Evolutionary conservation across 2,329 filamentous ascomycete genomes (phyloP), one percentile per base, ranked within the genome.

Genomic region (Fusarium miscanthi): DNA sequence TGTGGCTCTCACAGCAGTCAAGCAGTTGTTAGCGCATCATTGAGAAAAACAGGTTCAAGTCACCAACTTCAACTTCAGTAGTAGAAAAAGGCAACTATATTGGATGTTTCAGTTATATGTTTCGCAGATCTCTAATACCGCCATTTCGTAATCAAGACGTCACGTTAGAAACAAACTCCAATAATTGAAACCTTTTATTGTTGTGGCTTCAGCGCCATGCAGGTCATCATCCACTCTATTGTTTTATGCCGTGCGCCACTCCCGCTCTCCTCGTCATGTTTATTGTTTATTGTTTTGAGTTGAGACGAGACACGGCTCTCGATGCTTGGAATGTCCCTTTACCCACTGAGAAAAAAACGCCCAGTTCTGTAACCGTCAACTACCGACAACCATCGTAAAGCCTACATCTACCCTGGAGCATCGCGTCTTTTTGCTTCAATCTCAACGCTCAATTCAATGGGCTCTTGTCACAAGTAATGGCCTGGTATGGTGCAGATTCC

Each of bases 241-340:
- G 31, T 31, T 6, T 8, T 30, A 19, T 41, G 31, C 23, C 48
- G 35, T 43, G 42, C 63, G 70, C 66, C 70, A 73, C 70, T 72
- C 70, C 70, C 70, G 70, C 54, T 21, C 46, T 10, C 12, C 37
- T 53, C 49, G 40, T 27, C 43, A 25, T 46, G 27, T 49, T 21
- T 23, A 27, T 45, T 62, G 42, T 57, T 37, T n/a, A 43, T 64
- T 52, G 45, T 71, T 63, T 72, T 48, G 51, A 38, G 23, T 45
- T 59, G 54, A 73, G 35, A 71, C 70, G 59, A 73, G 49, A 74
- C 66, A 63, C 27, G 57, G 53, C 40, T 56, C 25, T 38, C 31
- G 45, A 31, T 33, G 23, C 16, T 40, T 43, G 23, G 45, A 43
- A 43, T 46, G 45, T 13, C 27, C 8, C 37, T 11, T 48, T 46